These are phyloP conservation scores for Termitomyces sp. DNA, from an alignment of 768 basidiomycete genomes.

Conservation along the genomic window DNA sequence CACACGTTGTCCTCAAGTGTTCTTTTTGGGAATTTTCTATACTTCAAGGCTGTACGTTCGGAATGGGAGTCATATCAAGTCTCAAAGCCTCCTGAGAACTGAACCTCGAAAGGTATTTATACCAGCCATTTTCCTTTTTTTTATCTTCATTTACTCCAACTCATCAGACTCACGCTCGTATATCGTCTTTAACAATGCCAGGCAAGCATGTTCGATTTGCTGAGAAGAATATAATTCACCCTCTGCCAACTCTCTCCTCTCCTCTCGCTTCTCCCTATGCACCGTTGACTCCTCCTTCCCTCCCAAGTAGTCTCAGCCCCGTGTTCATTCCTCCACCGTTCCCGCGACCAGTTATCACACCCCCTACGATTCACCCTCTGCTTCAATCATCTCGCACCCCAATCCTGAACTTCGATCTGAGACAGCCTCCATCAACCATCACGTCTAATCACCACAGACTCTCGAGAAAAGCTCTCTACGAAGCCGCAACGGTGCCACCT, in stretches of 20 bases:
- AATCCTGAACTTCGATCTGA: conserved; percentile 23
- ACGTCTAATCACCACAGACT: conserved; percentile 17
- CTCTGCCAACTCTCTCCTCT: conserved; percentile 12
- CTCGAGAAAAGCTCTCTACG: conserved; percentile 20
- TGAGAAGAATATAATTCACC: not conserved
- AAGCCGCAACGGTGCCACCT: conserved; percentile 30
- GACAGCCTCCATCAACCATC: conserved; percentile 23
- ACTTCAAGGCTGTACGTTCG: not conserved
- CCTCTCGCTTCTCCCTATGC: conserved; percentile 8
- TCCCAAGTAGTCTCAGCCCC: not conserved
- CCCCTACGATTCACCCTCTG: conserved; percentile 19
- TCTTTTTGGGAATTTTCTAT: not conserved
- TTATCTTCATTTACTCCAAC: not conserved
- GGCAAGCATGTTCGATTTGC: conserved; percentile 18
- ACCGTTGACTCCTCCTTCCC: conserved; percentile 10
- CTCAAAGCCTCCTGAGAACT: not conserved
- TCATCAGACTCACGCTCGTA: not conserved
- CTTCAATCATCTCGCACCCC: conserved; percentile 17
- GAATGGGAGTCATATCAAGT: not conserved
- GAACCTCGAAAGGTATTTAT: not conserved
- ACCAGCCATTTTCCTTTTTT: not conserved
- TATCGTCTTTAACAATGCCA: conserved; percentile 7
- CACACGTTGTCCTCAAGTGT: not conserved
- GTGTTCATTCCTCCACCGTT: not conserved
- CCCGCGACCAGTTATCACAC: not conserved